A percentile compares a stretch with the other conserved stretches of the same genome.
Evolutionary conservation across 352 stramenopile species (phyloP).

Genomic region (Pythium rishiriense): DNA sequence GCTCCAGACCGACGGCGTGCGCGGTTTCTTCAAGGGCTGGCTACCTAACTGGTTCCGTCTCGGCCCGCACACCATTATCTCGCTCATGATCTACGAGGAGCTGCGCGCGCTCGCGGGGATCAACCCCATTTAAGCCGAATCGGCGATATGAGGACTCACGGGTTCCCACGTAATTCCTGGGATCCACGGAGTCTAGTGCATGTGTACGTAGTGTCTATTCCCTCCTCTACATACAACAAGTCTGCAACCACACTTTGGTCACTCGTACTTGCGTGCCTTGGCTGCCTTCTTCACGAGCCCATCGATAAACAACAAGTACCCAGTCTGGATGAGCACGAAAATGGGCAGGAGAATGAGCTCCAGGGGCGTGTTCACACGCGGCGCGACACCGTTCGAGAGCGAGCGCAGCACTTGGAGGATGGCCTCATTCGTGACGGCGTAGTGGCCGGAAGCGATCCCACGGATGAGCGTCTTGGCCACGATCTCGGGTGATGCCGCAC

Average conservation of each 20-base stretch:
- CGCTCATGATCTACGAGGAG: slow-evolving; percentile 75
- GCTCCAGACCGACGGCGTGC: slow-evolving; percentile 52
- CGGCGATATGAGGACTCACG: neutral
- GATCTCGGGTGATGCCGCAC: slow-evolving; percentile 23
- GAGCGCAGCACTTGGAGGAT: slow-evolving; percentile 51
- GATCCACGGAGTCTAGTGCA: neutral
- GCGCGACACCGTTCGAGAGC: slow-evolving; percentile 57
- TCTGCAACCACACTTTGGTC: neutral
- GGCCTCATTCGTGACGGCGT: slow-evolving; percentile 61
- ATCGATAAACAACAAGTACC: slow-evolving; percentile 19
- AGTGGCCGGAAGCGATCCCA: slow-evolving; percentile 48
- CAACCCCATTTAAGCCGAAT: slow-evolving; percentile 47
- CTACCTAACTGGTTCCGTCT: slow-evolving; percentile 75
- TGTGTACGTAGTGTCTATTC: neutral
- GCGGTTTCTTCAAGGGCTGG: slow-evolving; percentile 80
- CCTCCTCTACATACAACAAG: neutral
- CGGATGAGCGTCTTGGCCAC: slow-evolving; percentile 56
- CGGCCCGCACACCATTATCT: slow-evolving; percentile 76
- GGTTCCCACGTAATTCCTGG: no score
- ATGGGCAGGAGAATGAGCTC: slow-evolving; percentile 49
- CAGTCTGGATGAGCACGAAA: slow-evolving; percentile 20
- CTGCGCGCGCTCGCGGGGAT: slow-evolving; percentile 51
- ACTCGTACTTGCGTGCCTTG: slow-evolving; percentile 17
- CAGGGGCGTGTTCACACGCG: slow-evolving; percentile 62
- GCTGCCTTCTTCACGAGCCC: slow-evolving; percentile 49